phyloP scores from a whole-genome alignment of 345 rosid genomes.

The Eucalyptus pauciflora region DNA sequence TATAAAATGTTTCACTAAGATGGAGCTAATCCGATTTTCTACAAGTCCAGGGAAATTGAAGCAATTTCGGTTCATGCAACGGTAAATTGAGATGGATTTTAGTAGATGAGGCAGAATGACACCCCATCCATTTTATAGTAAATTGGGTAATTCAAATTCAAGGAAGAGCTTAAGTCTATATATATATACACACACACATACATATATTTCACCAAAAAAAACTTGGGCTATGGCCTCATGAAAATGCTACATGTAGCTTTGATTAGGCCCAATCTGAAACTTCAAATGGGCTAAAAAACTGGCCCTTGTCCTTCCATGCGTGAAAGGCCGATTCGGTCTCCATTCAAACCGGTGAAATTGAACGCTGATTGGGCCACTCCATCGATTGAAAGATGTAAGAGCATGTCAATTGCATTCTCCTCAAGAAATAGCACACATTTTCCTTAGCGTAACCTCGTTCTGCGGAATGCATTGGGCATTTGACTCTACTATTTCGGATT shows the following conservation, averaged over 20 bases:
- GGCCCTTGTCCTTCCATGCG: background rate
- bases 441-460: background rate
- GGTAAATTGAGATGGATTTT: background rate
- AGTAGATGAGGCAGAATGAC: background rate
- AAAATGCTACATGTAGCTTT: background rate
- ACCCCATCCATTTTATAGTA: background rate
- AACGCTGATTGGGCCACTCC: background rate
- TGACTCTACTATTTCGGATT: background rate
- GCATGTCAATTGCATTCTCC: background rate
- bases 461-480: background rate
- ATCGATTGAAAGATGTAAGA: background rate
- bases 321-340: background rate
- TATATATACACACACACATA: too few species aligned
- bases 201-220: too few species aligned
- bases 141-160: background rate
- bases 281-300: background rate
- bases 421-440: background rate
- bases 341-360: background rate
- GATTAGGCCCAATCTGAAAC: background rate
- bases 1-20: background rate
- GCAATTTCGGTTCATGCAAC: background rate
- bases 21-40: background rate
- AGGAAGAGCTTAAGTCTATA: background rate
- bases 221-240: background rate
- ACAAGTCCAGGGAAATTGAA: background rate